Evolutionary conservation across 345 rosid species (phyloP).

Genomic region (Excoecaria cochinchinensis): DNA sequence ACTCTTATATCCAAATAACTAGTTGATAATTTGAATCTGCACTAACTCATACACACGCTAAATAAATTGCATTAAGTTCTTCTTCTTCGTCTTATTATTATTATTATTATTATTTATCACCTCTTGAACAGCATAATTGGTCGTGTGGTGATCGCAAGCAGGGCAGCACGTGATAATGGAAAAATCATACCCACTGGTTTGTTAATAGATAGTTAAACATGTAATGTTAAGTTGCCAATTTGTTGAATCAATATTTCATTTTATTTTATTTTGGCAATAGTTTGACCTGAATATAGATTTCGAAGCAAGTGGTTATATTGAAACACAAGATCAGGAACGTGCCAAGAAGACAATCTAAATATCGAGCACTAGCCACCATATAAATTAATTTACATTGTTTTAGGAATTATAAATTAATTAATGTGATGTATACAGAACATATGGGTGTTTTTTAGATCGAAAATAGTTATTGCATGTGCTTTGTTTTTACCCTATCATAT

Average conservation of each 20-base stretch:
- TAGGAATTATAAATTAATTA: background rate
- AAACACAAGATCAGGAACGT: background rate
- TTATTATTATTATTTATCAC: too few relatives aligned
- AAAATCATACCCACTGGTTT: too few relatives aligned
- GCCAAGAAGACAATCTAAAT: background rate
- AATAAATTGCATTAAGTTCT: too few relatives aligned
- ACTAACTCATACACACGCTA: too few relatives aligned
- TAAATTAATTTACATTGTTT: background rate
- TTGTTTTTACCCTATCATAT: constrained; percentile 2
- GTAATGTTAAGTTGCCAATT: constrained; percentile 10
- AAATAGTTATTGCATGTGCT: background rate
- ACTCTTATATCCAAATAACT: too few relatives aligned
- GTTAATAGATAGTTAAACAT: background rate
- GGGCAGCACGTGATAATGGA: too few relatives aligned
- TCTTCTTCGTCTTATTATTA: too few relatives aligned
- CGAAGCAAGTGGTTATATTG: background rate
- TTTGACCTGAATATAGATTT: constrained; percentile 1
- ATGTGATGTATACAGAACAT: background rate
- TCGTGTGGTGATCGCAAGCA: too few relatives aligned
- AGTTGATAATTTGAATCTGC: too few relatives aligned
- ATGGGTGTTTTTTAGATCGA: background rate
- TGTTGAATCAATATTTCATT: background rate
- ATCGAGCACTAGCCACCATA: background rate
- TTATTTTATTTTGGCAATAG: background rate
- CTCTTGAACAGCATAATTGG: too few relatives aligned